phyloP scores from a whole-genome alignment of 78 protist genomes.

The Paratrimastix pyriformis region DNA sequence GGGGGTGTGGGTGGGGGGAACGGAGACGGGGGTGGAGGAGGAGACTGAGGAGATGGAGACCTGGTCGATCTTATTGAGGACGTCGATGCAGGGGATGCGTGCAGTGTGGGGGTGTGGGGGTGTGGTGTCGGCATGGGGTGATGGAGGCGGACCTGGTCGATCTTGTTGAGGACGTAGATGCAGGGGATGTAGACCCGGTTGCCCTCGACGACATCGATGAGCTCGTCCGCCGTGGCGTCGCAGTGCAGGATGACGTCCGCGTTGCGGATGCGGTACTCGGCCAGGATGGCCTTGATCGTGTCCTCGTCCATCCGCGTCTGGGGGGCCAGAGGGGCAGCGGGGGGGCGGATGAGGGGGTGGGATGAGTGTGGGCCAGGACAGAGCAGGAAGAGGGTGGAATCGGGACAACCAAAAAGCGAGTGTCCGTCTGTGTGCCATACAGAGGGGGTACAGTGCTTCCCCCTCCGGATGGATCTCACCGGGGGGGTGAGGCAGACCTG shows the following conservation, averaged over 20 bases:
- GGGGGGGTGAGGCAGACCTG: neutral
- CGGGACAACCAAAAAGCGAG: neutral
- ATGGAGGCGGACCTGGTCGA: slow-evolving; percentile 51
- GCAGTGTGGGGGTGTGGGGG: too few species aligned
- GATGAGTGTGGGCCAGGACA: neutral
- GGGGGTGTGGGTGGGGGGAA: too few species aligned
- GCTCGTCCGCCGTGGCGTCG: slow-evolving; percentile 86
- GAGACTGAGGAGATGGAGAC: slow-evolving; percentile 21
- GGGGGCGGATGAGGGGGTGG: neutral
- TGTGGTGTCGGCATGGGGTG: too few species aligned
- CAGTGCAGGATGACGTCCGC: slow-evolving; percentile 72
- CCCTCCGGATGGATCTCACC: too few species aligned
- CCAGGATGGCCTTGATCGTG: slow-evolving; percentile 24
- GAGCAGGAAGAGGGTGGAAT: neutral
- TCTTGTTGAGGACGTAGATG: slow-evolving; percentile 90
- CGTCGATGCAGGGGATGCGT: slow-evolving; percentile 81
- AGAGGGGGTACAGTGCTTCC: too few species aligned
- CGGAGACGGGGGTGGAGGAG: too few species aligned
- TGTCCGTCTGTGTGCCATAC: too few species aligned
- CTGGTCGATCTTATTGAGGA: slow-evolving; percentile 89
- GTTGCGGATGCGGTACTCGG: slow-evolving; percentile 44
- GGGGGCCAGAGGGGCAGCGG: too few species aligned
- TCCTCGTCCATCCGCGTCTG: slow-evolving; percentile 60
- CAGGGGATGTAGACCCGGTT: slow-evolving; percentile 83
- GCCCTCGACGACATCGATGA: slow-evolving; percentile 95